Evolutionary conservation across 257 asterid species (phyloP), one percentile per base, ranked within the genome.

Genomic region (Nicotiana noctiflora): DNA sequence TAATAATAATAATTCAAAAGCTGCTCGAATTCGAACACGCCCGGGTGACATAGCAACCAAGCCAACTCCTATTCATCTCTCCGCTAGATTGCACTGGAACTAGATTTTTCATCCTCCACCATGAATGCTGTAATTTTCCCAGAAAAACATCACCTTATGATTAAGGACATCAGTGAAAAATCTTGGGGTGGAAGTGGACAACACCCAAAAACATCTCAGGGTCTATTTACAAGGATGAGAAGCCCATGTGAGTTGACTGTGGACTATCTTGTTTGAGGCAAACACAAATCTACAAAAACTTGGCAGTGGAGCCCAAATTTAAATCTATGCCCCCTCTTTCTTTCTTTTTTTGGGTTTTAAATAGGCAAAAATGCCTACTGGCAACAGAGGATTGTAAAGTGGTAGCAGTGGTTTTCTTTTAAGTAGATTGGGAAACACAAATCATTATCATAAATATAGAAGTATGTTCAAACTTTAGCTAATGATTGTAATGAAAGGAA

Each of bases 51-150:
- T 63, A 65, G 49, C 51, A 15, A 8, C 25, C 83, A 79, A 17
- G 81, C 77, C 51, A 80, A 65, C 74, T 74, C 83, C 57, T 87
- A 18, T 65, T 82, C 83, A 68, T 86, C 72, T 76, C 79, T 57
- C 81, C 86, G 44, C 76, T 60, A 70, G 81, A 74, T 76, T 49
- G 46, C 77, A 40, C 34, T 9, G 13, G 10, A 44, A 21, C n/a
- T 70, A 44, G 76, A 70, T 70, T 19, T 70, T 12, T 6, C 21
- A 70, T 44, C 76, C 40, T 44, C 6, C 13, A 12, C 57, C 77
- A 70, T 70, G 19, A 44, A 70, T 21, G 3, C 55, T 40, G 29
- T 2, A 67, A 23, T 23, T 23, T 61, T 0, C 6, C 10, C n/a
- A 59, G 1, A 7, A 19, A 61, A 4, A 11, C 4, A 23, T 61